Conservation (phyloP, 2,329 filamentous ascomycete species). For the Alternaria ethzedia region DNA sequence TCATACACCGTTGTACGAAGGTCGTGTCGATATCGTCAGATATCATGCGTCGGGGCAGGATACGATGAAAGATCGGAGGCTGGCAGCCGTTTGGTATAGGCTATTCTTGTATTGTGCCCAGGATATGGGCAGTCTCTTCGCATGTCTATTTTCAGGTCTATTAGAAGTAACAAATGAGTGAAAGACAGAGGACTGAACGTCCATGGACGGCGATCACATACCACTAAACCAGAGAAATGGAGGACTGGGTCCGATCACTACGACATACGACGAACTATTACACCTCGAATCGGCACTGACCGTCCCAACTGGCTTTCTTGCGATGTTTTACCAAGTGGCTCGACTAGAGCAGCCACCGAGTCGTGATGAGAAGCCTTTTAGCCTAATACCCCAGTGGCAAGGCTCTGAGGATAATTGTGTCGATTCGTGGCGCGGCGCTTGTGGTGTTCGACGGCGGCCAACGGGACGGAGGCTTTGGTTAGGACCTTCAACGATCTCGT, state of each 20-base stretch:
- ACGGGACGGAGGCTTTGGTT: conserved; percentile 4
- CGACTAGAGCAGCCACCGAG: conserved; percentile 6
- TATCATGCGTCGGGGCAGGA: neutral
- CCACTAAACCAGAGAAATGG: neutral
- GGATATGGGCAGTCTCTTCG: neutral
- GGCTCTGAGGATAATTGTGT: conserved; percentile 1
- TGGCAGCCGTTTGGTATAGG: neutral
- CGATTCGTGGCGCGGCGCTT: conserved; percentile 6
- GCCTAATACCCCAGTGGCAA: conserved; percentile 17
- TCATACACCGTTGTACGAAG: neutral
- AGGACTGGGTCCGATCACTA: neutral
- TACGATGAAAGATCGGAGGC: neutral
- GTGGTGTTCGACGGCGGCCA: conserved; percentile 5
- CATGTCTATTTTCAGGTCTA: neutral
- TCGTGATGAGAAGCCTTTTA: conserved; percentile 11
- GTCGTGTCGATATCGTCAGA: neutral
- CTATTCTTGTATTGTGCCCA: neutral
- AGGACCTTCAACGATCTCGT: conserved; percentile 2
- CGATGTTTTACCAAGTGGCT: neutral
- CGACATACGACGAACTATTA: neutral
- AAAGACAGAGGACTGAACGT: neutral
- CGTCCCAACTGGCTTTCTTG: neutral
- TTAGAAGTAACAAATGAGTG: neutral
- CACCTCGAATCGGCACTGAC: neutral
- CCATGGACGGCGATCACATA: neutral